Evolutionary conservation across 768 basidiomycete genomes (phyloP), one percentile per base, ranked within the genome.

Genomic region (Auricularia cornea): DNA sequence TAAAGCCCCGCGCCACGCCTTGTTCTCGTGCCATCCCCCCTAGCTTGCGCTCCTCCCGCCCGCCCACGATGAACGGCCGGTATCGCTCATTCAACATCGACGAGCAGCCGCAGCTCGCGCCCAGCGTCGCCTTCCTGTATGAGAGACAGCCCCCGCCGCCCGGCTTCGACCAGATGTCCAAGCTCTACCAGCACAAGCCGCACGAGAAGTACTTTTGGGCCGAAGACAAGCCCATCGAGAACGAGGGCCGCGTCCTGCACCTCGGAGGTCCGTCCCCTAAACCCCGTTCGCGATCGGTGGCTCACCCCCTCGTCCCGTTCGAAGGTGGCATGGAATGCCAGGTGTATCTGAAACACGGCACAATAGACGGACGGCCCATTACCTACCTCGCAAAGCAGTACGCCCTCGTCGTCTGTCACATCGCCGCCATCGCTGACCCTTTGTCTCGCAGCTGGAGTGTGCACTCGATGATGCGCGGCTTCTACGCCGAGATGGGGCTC

Each of bases 401-500:
- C 20, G 65, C 64, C 61, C 33, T 8, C 29, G 0, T 28, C 30
- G 61, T n/a, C 8, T n/a, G 29, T 16, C 12, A 16, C 60, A 30
- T 14, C 63, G 59, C 30, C 40, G 30, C 31, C 38, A 33, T 35
- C 16, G 38, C 32, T 56, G 29, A 59, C 28, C 29, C 44, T n/a
- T 30, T 77, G 79, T 52, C 23, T 57, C 54, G 6, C 54, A 57
- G 54, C 54, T 57, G 54, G 54, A 26, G 16, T 8, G 54, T 57
- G 26, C 54, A 57, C 26, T 29, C 54, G 26, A 4, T 10, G 12
- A 28, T 57, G 77, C 66, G 70, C 18, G 78, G 79, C 4, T 78
- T 80, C 65, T 72, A 73, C 64, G 72, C 76, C 3, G 79, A 86
- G 85, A 76, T 86, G 29, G 79, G 79, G 3, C 70, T 87, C 1